A percentile compares a stretch with the other conserved stretches of the same genome.
phyloP scores from a whole-genome alignment of 768 basidiomycete species.

The Leucocoprinus birnbaumii region DNA sequence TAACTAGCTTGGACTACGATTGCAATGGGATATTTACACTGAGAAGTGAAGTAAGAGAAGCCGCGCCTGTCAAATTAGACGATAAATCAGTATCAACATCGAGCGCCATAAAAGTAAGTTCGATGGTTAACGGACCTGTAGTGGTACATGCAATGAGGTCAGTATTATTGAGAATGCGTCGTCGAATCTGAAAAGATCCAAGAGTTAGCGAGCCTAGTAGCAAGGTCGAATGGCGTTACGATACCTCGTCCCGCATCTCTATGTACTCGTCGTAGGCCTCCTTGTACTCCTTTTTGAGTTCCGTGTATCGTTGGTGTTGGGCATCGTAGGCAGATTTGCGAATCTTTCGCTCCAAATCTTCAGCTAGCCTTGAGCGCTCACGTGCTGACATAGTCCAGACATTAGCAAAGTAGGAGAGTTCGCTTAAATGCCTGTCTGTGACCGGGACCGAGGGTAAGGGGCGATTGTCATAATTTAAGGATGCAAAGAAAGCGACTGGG shows the following conservation, averaged over 20 bases:
- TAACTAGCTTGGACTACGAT: neutral
- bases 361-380: slow-evolving; percentile 45
- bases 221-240: too few species aligned
- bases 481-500: neutral
- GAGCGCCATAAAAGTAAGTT: too few species aligned
- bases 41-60: slow-evolving; percentile 58
- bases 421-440: slow-evolving; percentile 31
- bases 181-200: slow-evolving; percentile 40
- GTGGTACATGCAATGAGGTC: slow-evolving; percentile 79
- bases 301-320: slow-evolving; percentile 38
- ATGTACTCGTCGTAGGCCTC: slow-evolving; percentile 34
- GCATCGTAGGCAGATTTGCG: slow-evolving; percentile 23
- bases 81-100: too few species aligned
- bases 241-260: slow-evolving; percentile 57
- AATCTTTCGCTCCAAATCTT: slow-evolving; percentile 45
- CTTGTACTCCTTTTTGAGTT: slow-evolving; percentile 26
- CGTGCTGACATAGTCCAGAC: slow-evolving; percentile 53
- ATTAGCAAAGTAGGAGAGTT: slow-evolving; percentile 30
- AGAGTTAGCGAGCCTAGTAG: neutral
- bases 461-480: slow-evolving; percentile 8
- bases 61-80: slow-evolving; percentile 49
- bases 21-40: slow-evolving; percentile 43
- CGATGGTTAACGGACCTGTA: slow-evolving; percentile 49
- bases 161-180: slow-evolving; percentile 46
- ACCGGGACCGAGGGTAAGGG: slow-evolving; percentile 35